These are phyloP conservation scores for Paradendryphiella salina DNA, from an alignment of 2,329 filamentous ascomycete genomes.

Conservation along the genomic window DNA sequence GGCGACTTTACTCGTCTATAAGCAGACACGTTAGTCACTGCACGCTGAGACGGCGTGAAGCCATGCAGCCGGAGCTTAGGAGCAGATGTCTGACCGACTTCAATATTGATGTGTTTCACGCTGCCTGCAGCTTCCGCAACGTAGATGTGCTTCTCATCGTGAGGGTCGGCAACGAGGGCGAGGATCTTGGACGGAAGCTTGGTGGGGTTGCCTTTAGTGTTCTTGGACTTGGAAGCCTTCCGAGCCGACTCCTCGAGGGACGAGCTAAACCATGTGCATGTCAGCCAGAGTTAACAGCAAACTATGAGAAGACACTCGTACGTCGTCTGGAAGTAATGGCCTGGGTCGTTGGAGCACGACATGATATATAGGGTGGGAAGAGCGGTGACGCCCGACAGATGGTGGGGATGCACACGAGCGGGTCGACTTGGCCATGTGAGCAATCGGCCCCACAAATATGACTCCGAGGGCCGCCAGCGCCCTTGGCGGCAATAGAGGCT, in stretches of 20 bases:
- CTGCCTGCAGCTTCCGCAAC: conserved; percentile 86
- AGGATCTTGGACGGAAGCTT: conserved; percentile 83
- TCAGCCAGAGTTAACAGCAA: conserved; percentile 14
- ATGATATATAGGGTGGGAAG: conserved; percentile 30
- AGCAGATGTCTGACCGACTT: conserved; percentile 63
- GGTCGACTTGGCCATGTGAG: conserved; percentile 13
- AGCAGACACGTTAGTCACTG: conserved; percentile 16
- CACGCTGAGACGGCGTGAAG: neutral
- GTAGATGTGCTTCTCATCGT: conserved; percentile 65
- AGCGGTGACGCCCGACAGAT: conserved; percentile 9
- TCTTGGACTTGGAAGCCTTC: conserved; percentile 74
- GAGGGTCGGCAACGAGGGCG: conserved; percentile 69
- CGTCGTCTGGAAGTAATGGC: conserved; percentile 93
- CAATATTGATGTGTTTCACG: conserved; percentile 71
- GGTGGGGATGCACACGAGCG: neutral
- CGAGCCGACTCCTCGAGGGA: conserved; percentile 58
- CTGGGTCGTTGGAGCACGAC: conserved; percentile 60
- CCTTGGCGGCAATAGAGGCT: neutral
- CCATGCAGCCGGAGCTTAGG: conserved; percentile 1
- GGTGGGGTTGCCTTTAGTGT: conserved; percentile 81
- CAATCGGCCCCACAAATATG: conserved; percentile 12
- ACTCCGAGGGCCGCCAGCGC: neutral
- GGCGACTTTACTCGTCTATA: conserved; percentile 44
- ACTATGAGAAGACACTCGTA: conserved; percentile 51
- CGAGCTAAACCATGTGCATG: conserved; percentile 47